These are phyloP conservation scores for Multifurca ochricompacta DNA, from an alignment of 768 basidiomycete species.

Conservation along the genomic window DNA sequence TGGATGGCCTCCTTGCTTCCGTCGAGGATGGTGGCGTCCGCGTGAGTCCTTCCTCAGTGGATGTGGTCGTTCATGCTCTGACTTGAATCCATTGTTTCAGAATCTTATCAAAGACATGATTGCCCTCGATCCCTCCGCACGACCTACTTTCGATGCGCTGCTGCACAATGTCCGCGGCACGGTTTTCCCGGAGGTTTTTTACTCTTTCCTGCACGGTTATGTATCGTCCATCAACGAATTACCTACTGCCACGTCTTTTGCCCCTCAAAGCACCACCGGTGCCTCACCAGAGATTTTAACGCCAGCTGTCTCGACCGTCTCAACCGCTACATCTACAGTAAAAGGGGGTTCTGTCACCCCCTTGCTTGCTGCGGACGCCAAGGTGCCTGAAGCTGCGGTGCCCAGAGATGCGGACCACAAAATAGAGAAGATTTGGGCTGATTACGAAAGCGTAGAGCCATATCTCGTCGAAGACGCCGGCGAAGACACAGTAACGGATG, in stretches of 20 bases:
- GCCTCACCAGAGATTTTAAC: constrained; percentile 4
- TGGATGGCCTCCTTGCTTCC: constrained; percentile 60
- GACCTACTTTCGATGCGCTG: constrained; percentile 77
- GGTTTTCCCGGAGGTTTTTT: constrained; percentile 89
- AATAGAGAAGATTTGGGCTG: constrained; percentile 78
- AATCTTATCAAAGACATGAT: constrained; percentile 88
- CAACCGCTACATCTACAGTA: constrained; percentile 8
- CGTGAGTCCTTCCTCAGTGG: constrained; percentile 39
- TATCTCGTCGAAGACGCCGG: constrained; percentile 45
- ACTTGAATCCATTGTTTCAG: constrained; percentile 35
- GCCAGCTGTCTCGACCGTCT: constrained; percentile 7
- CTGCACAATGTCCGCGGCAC: constrained; percentile 66
- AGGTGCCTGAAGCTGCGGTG: constrained; percentile 31
- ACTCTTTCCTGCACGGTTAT: constrained; percentile 90
- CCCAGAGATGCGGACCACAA: constrained; percentile 80
- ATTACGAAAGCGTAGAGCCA: constrained; percentile 77
- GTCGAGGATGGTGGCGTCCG: constrained; percentile 79
- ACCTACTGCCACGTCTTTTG: constrained; percentile 39
- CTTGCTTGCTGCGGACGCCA: constrained; percentile 5
- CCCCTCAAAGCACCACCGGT: neutral
- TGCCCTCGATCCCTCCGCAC: constrained; percentile 59
- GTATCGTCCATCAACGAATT: constrained; percentile 72
- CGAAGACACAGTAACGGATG: constrained; percentile 43
- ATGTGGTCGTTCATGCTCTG: constrained; percentile 7
- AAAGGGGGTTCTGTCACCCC: constrained; percentile 14